phyloP scores from a whole-genome alignment of 2,329 filamentous ascomycete species.

The Phialophora expanda region DNA sequence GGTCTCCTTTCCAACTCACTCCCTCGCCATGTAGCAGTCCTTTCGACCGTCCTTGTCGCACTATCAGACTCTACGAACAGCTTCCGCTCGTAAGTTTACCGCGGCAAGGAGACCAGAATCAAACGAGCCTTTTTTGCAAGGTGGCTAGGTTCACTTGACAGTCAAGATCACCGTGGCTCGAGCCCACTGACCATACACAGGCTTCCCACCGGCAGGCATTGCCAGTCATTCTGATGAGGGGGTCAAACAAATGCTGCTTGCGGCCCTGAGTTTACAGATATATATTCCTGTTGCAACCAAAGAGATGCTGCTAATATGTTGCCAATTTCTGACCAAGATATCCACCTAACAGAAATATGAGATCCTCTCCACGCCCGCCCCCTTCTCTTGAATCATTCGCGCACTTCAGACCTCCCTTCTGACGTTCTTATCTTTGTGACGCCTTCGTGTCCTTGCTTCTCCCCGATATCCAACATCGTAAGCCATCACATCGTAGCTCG shows the following conservation, averaged over 20 bases:
- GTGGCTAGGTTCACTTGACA: background rate
- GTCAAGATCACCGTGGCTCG: background rate
- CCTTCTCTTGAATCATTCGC: background rate
- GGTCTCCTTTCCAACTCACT: no score
- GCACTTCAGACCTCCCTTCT: background rate
- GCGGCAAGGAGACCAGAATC: background rate
- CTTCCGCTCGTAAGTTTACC: background rate
- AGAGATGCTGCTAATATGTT: slow-evolving; percentile 20
- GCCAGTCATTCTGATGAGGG: background rate
- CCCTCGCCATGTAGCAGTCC: no score
- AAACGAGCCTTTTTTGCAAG: background rate
- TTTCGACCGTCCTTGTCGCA: background rate
- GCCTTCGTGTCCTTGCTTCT: slow-evolving; percentile 12
- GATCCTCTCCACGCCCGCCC: background rate
- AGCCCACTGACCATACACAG: background rate
- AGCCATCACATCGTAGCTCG: slow-evolving; percentile 34
- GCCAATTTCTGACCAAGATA: slow-evolving; percentile 15
- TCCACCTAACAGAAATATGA: slow-evolving; percentile 6
- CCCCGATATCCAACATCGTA: slow-evolving; percentile 33
- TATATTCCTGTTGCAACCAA: slow-evolving; percentile 10
- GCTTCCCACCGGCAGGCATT: background rate
- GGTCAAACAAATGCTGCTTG: background rate
- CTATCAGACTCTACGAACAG: background rate
- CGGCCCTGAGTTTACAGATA: background rate
- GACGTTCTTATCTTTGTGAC: slow-evolving; percentile 2